These are phyloP conservation scores for Vigna unguiculata DNA, from an alignment of 306 rosid species.

Conservation along the genomic window DNA sequence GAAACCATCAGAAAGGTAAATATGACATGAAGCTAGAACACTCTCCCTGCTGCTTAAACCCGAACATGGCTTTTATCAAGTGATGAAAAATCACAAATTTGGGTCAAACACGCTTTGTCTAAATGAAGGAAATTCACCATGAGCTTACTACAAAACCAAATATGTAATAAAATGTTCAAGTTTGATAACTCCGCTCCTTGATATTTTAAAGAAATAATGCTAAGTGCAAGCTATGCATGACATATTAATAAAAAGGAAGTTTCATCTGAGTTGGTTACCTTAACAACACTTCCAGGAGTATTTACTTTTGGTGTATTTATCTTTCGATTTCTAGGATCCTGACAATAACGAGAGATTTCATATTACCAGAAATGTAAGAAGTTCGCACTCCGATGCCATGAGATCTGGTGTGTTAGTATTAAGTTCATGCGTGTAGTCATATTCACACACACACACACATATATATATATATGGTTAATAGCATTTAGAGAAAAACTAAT, in stretches of 20 bases:
- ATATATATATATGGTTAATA: constrained; percentile 10
- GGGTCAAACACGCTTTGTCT: background rate
- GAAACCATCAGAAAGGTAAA: background rate
- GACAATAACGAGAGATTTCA: constrained; percentile 44
- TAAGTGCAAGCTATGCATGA: background rate
- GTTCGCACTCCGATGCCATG: constrained; percentile 34
- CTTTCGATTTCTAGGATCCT: constrained; percentile 87
- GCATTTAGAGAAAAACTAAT: constrained; percentile 38
- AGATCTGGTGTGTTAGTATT: constrained; percentile 28
- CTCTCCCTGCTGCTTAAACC: background rate
- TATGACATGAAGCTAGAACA: background rate
- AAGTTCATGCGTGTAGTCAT: background rate
- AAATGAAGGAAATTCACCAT: background rate
- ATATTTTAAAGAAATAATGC: constrained; percentile 26
- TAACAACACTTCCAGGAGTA: constrained; percentile 69
- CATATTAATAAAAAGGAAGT: constrained; percentile 14
- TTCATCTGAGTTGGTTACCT: constrained; percentile 61
- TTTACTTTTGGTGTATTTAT: constrained; percentile 70
- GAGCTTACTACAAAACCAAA: background rate
- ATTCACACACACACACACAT: background rate
- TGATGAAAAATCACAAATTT: background rate
- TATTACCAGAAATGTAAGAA: constrained; percentile 34
- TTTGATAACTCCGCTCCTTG: constrained; percentile 25
- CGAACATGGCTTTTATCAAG: background rate
- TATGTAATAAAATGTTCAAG: constrained; percentile 13